Evolutionary conservation across 129 eudicot genomes (phyloP).

Genomic region (Flaveria bidentis): DNA sequence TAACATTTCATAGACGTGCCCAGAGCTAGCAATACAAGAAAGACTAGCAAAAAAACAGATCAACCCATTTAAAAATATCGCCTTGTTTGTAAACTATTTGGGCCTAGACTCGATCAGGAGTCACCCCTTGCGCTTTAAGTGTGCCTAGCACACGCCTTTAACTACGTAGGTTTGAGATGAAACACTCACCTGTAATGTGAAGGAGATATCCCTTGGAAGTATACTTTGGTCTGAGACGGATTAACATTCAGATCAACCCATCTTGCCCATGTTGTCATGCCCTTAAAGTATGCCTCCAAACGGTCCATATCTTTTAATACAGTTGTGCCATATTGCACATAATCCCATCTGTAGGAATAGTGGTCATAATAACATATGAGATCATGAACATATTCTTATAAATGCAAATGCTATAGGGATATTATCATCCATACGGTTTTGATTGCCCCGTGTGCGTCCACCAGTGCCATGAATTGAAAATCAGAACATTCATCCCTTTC

Average conservation of each 20-base stretch:
- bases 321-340: conserved; percentile 64
- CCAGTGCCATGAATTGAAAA: conserved; percentile 90
- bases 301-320: conserved; percentile 73
- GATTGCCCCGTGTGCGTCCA: conserved; percentile 69
- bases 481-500: conserved; percentile 77
- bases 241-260: conserved; percentile 71
- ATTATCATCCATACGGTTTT: conserved; percentile 46
- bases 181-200: conserved; percentile 60
- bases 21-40: too few species aligned
- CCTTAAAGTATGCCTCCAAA: conserved; percentile 61
- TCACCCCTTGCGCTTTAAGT: too few species aligned
- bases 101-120: too few species aligned
- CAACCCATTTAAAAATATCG: too few species aligned
- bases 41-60: too few species aligned
- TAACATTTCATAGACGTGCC: background rate
- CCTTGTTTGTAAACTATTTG: too few species aligned
- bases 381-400: background rate
- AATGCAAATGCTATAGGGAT: background rate
- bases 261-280: conserved; percentile 75
- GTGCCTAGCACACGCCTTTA: too few species aligned
- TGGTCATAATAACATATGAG: background rate
- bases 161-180: background rate
- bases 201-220: conserved; percentile 85
- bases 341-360: conserved; percentile 65
- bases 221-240: conserved; percentile 63